A percentile compares a stretch with the other conserved stretches of the same genome.
These are phyloP conservation scores for Cucurbita maxima DNA, from an alignment of 306 rosid genomes.

Conservation along the genomic window DNA sequence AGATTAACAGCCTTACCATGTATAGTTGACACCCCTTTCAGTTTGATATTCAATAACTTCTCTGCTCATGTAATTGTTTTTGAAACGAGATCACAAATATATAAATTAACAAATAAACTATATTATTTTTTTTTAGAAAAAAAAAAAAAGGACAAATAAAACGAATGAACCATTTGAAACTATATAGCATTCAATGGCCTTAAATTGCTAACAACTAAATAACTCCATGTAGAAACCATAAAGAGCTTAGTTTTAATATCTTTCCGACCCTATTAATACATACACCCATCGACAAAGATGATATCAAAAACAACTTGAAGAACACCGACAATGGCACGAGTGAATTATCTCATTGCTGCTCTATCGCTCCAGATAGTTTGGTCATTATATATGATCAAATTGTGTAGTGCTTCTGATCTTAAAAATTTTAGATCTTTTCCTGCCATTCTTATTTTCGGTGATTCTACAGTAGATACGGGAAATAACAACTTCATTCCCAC, in stretches of 20 bases:
- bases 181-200: too few species aligned
- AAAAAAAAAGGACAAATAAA: too few species aligned
- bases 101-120: too few species aligned
- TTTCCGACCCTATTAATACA: background rate
- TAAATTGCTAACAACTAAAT: too few species aligned
- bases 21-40: too few species aligned
- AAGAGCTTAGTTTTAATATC: background rate
- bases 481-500: constrained; percentile 46
- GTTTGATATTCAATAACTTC: too few species aligned
- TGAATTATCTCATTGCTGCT: background rate
- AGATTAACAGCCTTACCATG: too few species aligned
- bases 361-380: background rate
- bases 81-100: too few species aligned
- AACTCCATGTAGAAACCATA: background rate
- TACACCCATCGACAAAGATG: background rate
- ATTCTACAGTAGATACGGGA: constrained; percentile 48
- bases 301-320: background rate
- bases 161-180: too few species aligned
- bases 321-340: background rate
- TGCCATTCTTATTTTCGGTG: constrained; percentile 51
- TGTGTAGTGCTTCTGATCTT: background rate
- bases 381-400: background rate
- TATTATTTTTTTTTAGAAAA: too few species aligned
- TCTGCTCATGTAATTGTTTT: too few species aligned
- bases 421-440: constrained; percentile 5